Evolutionary conservation across 129 eudicot species (phyloP), one percentile per base, ranked within the genome.

Genomic region (Pulicaria dysenterica): DNA sequence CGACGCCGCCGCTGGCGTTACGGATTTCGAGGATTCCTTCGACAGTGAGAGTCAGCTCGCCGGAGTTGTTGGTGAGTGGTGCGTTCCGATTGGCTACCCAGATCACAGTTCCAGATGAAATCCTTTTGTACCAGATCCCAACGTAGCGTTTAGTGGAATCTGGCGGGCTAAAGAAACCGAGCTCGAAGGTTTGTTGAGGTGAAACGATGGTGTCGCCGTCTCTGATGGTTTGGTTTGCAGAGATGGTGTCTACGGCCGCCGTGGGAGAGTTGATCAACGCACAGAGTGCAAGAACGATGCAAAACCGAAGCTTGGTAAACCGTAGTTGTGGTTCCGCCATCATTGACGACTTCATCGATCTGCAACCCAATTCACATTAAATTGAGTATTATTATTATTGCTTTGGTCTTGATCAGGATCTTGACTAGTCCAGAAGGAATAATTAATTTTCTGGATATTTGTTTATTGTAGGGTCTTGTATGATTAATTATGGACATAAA

Each of bases 61-160:
- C 87, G 65, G 81, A 70, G 24, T 57, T 64, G 50, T 73, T 68
- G 43, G 64, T 51, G 44, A 87, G 60, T 19, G 88, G 88, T 7
- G 42, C 14, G 19, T 72, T 66, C 67, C 88, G 72, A 16, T 87
- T 87, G 11, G 92, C 92, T n/a, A 83, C 84, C 92, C 92, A 86
- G 5, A 80, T 83, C 16, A 82, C 78, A 0, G 84, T 70, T 31
- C 68, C 51, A 3, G 15, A 10, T 17, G 87, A 54, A 39, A 77
- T 42, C 48, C 53, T 61, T 43, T 68, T 82, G 72, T 76, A 85
- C 87, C 87, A 85, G 14, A 82, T 85, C 13, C 90, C 90, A 13
- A 85, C 47, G 54, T 82, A 82, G 4, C 87, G 51, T 9, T 69
- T 77, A 3, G 54, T 67, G 38, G 83, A 82, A 60, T 69, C 77